Conservation (phyloP, 2,329 filamentous ascomycete genomes). For the Verticillium nonalfalfae region DNA sequence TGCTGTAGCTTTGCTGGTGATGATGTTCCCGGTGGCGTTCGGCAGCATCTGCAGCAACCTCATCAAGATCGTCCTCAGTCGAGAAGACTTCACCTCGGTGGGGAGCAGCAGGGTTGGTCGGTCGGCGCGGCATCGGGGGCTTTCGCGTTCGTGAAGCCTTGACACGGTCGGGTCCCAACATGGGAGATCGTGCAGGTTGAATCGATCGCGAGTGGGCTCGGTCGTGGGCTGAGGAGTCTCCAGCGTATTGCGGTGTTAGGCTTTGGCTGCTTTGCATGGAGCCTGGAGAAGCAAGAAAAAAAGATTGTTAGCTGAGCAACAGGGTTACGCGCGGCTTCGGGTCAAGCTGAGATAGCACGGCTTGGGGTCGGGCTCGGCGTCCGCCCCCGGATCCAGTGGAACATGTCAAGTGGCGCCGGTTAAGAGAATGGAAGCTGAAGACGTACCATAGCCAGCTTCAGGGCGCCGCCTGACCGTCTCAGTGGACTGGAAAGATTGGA, state of each 20-base stretch:
- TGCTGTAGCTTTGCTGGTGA: conserved; percentile 15
- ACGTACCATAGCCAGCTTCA: conserved; percentile 50
- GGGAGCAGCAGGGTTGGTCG: conserved; percentile 63
- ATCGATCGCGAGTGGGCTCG: conserved; percentile 26
- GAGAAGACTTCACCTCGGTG: conserved; percentile 84
- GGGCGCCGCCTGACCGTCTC: conserved; percentile 54
- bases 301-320: neutral
- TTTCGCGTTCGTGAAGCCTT: conserved; percentile 56
- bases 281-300: conserved; percentile 2
- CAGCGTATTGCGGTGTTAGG: conserved; percentile 17
- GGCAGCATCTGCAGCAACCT: conserved; percentile 64
- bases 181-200: conserved; percentile 35
- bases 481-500: conserved; percentile 52
- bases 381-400: neutral
- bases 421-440: neutral
- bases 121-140: conserved; percentile 64
- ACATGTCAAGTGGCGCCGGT: neutral
- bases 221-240: conserved; percentile 31
- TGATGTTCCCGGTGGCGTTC: conserved; percentile 34
- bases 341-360: conserved; percentile 17
- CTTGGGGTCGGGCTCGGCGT: conserved; percentile 16
- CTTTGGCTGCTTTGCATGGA: conserved; percentile 7
- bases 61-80: conserved; percentile 77
- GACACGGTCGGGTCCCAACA: conserved; percentile 39
- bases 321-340: neutral